These are phyloP conservation scores for Mrakiaceae sp. DNA, from an alignment of 1,284 basidiomycete species.

Conservation along the genomic window DNA sequence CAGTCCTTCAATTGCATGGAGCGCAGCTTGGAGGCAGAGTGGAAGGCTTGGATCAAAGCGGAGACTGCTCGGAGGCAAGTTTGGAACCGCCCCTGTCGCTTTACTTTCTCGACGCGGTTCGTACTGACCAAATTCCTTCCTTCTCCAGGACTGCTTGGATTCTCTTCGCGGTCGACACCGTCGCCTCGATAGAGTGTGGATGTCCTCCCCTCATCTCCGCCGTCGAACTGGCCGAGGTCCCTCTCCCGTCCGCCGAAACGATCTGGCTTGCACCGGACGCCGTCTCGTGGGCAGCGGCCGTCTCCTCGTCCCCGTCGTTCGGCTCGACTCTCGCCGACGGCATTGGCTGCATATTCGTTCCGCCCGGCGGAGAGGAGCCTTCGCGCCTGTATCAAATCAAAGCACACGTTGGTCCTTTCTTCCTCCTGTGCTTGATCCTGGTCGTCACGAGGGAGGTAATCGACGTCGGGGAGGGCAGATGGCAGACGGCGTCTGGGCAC, in stretches of 20 bases:
- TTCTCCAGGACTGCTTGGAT: conserved; percentile 34
- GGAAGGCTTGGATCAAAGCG: too few species aligned
- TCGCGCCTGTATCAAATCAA: conserved; percentile 3
- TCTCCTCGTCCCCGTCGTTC: conserved; percentile 27
- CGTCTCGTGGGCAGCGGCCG: conserved; percentile 31
- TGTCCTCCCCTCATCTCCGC: conserved; percentile 31
- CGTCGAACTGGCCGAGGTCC: conserved; percentile 31
- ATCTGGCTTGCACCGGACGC: conserved; percentile 36
- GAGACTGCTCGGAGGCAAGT: too few species aligned
- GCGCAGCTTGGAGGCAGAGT: too few species aligned
- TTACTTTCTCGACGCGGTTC: too few species aligned
- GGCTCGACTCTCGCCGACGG: conserved; percentile 30
- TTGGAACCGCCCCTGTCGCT: not conserved
- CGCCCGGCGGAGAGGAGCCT: conserved; percentile 21
- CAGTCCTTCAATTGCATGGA: too few species aligned
- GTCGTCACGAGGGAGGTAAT: conserved; percentile 36
- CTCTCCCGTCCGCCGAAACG: conserved; percentile 35
- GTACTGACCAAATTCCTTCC: not conserved
- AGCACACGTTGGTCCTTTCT: conserved; percentile 36
- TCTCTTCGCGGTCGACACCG: conserved; percentile 37
- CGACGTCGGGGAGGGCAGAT: conserved; percentile 36
- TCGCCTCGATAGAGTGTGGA: conserved; percentile 36
- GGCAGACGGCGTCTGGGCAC: conserved; percentile 34
- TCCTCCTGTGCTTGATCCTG: conserved; percentile 33
- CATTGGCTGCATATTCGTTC: conserved; percentile 32